A percentile compares a stretch with the other conserved stretches of the same genome.
Conservation (phyloP, 148 eudicot genomes). For the Cornus florida region DNA sequence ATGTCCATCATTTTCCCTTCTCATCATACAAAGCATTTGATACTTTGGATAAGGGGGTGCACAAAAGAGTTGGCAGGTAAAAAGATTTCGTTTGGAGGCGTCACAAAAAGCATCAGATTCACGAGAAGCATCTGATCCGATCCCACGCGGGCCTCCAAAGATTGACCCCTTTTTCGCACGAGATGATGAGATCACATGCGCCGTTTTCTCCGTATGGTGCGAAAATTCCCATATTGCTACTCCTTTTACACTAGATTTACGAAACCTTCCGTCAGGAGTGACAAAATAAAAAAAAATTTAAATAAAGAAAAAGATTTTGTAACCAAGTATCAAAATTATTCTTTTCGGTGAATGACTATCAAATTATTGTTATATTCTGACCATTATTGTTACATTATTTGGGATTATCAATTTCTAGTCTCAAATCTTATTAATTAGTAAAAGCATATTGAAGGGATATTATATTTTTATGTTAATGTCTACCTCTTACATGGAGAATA, state of each 20-base stretch:
- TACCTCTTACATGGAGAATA: no score
- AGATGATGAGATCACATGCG: conserved; percentile 5
- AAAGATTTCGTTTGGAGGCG: background rate
- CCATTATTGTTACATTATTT: no score
- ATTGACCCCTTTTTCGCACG: background rate
- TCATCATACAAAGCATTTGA: background rate
- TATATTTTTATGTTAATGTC: no score
- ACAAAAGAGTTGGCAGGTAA: background rate
- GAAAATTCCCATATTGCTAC: background rate
- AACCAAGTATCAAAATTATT: no score
- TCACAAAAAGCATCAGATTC: conserved; percentile 7
- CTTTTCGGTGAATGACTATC: no score
- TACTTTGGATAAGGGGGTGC: conserved; percentile 5
- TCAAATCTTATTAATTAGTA: no score
- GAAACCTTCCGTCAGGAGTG: no score
- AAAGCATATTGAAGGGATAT: no score
- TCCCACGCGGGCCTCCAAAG: background rate
- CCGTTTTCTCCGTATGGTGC: background rate
- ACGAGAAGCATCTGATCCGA: conserved; percentile 4
- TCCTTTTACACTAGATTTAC: background rate
- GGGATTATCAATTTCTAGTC: background rate
- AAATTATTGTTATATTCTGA: no score
- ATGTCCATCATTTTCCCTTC: no score
- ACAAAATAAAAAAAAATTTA: no score
- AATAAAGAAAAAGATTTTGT: no score